Base-by-base conservation (phyloP, 768 basidiomycete genomes). In the Dioszegia aurantiaca region DNA sequence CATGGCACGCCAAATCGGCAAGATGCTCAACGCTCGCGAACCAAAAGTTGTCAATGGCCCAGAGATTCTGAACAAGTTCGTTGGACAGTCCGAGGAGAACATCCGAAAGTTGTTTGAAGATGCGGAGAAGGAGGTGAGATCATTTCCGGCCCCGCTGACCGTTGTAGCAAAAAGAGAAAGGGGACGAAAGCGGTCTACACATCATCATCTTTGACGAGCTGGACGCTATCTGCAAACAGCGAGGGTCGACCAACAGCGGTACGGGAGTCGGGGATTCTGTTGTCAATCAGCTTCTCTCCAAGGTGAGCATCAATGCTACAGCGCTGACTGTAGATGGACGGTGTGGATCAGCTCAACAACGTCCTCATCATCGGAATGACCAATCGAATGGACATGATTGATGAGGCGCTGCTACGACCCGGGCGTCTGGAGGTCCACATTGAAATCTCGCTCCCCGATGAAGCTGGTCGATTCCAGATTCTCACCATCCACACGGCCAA, bases 311-410 rank as follows among this genome's bases (percentile, higher is more conserved):
- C 31, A 14, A 19, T 21, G 21, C 26, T 40, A 19, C 47, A 2
- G 1, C 26, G 44, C 57, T 58, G 52, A 62, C 49, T 6, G 14
- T 65, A 95, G 91, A 94, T 99, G 92, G 95, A 99, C 66, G 95
- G 95, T 80, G 94, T 99, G 11, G 95, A 99, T 74, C 88, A 90
- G 79, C 81, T 99, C 30, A 98, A 99, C 81, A 99, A 99, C 78
- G 94, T 99, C 61, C 87, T 99, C 68, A 88, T 99, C 67, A 99
- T 99, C 66, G 95, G 95, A 68, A 99, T 99, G 95, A 99, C 94
- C 44, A 98, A 99, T 77, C 87, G 95, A 60, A 79, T 85, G 41
- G 95, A 99, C 81, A 90, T 99, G 93, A 97, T 99, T 67, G 95
- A 99, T 70, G 95, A 99, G 73, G 95, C 94, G 8, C 83, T 98